Base-by-base conservation (phyloP, 1,284 basidiomycete species). In the Agroathelia rolfsii region DNA sequence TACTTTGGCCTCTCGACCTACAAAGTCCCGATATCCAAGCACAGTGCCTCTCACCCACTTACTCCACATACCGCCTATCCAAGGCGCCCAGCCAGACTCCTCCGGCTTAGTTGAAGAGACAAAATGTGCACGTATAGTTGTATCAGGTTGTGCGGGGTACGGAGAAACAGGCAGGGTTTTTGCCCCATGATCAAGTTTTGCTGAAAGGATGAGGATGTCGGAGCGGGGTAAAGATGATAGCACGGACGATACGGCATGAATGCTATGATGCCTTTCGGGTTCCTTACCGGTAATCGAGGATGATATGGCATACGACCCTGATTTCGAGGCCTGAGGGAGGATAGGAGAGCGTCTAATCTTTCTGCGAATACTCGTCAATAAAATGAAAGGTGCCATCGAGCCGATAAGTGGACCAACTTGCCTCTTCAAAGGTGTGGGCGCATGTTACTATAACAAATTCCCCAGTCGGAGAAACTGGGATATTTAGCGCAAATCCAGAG, bases 391-490 rank as follows among this genome's bases (percentile, higher is more conserved):
- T 12, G 29, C 13, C 32, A 18, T 31, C 34, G 18, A 21, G 24
- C 25, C 28, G 20, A 22, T 5, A 33, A 11, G 15, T 28, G 37
- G 12, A 7, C 23, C 35, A 20, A 48, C 64, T 49, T 44, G 65
- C 75, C 66, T 75, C 66, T 46, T 76, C 71, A 16, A 82, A 47
- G 3, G 79, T 80, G 48, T 84, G 81, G 4, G 72, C 74, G 43
- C 79, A 84, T 1, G 73, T 73, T 9, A 80, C 47, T 16, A 81
- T 48, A 7, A 72, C 41, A 3, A 56, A 52, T 16, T 65, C 59
- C 3, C 49, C 52, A 4, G 47, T 50, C 11, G 50, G 44, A 2
- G 49, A 37, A 8, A 42, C 44, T 3, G 46, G 45, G 3, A 48
- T 50, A 27, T 63, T 56, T 29, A 83, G 46, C 2, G 64, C 68